phyloP scores from a whole-genome alignment of 495 filamentous ascomycete genomes.

The Daldinia bambusicola region DNA sequence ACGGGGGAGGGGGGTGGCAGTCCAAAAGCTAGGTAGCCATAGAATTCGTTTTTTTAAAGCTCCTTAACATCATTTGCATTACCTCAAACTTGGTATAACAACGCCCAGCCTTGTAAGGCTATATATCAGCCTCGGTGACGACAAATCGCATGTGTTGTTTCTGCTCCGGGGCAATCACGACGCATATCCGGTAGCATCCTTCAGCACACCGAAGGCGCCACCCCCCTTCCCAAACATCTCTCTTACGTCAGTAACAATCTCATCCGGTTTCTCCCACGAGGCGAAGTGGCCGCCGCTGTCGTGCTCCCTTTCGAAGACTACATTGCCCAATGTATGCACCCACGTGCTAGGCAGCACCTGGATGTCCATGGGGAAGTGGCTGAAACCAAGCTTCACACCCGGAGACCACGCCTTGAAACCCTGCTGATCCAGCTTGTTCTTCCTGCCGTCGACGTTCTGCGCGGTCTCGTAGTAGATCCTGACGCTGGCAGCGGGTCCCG shows the following conservation, averaged over 20 bases:
- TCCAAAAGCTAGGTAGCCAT: neutral
- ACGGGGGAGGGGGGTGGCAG: neutral
- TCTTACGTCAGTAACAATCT: conserved; percentile 64
- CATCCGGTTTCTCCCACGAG: conserved; percentile 67
- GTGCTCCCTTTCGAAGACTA: conserved; percentile 67
- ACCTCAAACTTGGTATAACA: neutral
- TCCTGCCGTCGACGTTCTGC: conserved; percentile 41
- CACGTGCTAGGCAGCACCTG: conserved; percentile 61
- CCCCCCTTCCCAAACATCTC: conserved; percentile 64
- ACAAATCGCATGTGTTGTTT: neutral
- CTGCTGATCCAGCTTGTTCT: conserved; percentile 33
- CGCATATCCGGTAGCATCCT: conserved; percentile 50
- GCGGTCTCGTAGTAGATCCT: conserved; percentile 70
- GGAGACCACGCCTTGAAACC: conserved; percentile 47
- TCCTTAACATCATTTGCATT: neutral
- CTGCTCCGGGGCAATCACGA: conserved; percentile 15
- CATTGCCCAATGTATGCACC: conserved; percentile 62
- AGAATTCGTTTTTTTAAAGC: neutral
- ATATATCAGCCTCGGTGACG: neutral
- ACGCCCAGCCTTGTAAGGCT: neutral
- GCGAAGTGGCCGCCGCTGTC: conserved; percentile 72
- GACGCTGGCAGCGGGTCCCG: conserved; percentile 65
- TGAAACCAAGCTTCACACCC: conserved; percentile 65
- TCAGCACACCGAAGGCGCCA: conserved; percentile 44
- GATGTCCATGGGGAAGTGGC: conserved; percentile 66